A percentile compares a stretch with the other conserved stretches of the same genome.
Evolutionary conservation across 129 eudicot species (phyloP).

Genomic region (Pittosporum tobira): DNA sequence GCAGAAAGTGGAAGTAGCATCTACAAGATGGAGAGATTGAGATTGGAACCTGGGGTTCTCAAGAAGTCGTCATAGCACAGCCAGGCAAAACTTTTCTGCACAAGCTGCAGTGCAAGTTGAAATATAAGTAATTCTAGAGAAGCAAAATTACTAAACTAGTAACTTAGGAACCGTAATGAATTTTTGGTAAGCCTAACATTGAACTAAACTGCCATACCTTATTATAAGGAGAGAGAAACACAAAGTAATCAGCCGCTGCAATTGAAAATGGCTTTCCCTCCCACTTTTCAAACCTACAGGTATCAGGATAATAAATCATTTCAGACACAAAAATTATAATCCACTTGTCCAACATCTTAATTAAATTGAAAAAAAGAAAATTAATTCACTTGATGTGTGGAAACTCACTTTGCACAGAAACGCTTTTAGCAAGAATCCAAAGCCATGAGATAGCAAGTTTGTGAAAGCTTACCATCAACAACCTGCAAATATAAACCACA

Average conservation of each 20-base stretch:
- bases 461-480: conserved; percentile 93
- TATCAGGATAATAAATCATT: conserved; percentile 8
- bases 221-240: conserved; percentile 90
- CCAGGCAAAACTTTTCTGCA: conserved; percentile 92
- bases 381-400: background rate
- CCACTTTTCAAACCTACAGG: conserved; percentile 55
- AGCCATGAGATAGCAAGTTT: conserved; percentile 93
- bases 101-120: conserved; percentile 54
- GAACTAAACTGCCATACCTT: conserved; percentile 37
- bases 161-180: too few relatives aligned
- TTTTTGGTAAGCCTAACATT: too few relatives aligned
- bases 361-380: background rate
- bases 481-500: conserved; percentile 32
- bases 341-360: background rate
- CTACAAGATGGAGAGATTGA: too few relatives aligned
- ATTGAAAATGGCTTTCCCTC: conserved; percentile 71
- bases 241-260: conserved; percentile 66
- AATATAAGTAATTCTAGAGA: too few relatives aligned
- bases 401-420: conserved; percentile 57
- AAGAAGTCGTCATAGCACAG: conserved; percentile 56
- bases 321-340: too few relatives aligned
- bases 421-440: conserved; percentile 79
- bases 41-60: conserved; percentile 57
- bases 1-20: too few relatives aligned
- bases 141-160: too few relatives aligned